Base-by-base conservation (phyloP, 495 filamentous ascomycete species). In the Daldinia grandis region DNA sequence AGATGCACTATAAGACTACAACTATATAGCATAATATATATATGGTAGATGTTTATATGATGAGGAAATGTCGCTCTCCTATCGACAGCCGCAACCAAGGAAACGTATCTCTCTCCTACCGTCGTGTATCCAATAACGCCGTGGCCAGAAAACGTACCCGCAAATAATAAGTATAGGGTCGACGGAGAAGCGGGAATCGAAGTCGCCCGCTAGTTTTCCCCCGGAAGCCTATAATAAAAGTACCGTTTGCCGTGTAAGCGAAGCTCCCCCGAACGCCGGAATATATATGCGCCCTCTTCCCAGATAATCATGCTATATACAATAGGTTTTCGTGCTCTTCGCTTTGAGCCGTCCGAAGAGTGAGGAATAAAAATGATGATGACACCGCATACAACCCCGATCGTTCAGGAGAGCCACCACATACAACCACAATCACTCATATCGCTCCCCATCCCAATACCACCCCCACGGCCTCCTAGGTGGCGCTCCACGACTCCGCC, bases 381-480 rank as follows among this genome's bases (percentile, higher is more conserved):
- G 53, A 35, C 9, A 30, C n/a, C 53, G 17, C 30, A 30, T 56
- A 19, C 0, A 35, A 56, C 17, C 7, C 30, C 19, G 30, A 44
- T 53, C 56, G 55, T 66, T 76, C 62, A 75, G 40, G 61, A 62
- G 21, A 78, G 55, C 75, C 76, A 76, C 78, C 78, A 80, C 62
- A 77, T 65, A 53, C 78, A 80, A 10, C 78, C 76, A 31, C 78
- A 80, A 35, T 76, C 71, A 47, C 64, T 79, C 58, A 79, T 68
- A 17, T 79, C 73, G 31, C 66, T 65, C 9, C 64, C 65, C 35
- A 27, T 9, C 15, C 68, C 68, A 9, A 47, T 57, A 37, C 28
- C 50, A 25, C 54, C 10, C 31, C 10, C 35, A 10, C 63, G 65
- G 7, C 37, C 47, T 28, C 50, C 28, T 6, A 75, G 10, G 2